Evolutionary conservation across 2,329 filamentous ascomycete genomes (phyloP), one percentile per base, ranked within the genome.

Genomic region (Stagonosporopsis tanaceti): DNA sequence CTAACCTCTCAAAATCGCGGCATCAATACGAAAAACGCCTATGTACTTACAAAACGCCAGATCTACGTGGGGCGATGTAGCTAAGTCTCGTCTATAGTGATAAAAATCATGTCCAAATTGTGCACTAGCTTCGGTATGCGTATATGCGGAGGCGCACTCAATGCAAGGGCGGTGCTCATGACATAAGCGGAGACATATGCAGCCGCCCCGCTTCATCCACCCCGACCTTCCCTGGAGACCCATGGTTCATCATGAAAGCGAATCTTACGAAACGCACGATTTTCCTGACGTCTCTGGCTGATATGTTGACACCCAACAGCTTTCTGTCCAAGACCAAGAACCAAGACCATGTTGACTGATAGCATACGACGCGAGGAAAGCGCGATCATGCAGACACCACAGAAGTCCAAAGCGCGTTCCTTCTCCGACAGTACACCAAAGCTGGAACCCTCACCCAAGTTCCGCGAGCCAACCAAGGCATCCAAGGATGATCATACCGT

Each of bases 401-500:
- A 70, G 53, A 76, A 73, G 60, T 73, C 74, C 28, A 80, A 80
- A 68, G 70, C 70, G 48, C 75, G 79, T 48, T 81, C 79, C 42
- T 73, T 81, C 40, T 80, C 79, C 32, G 79, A 81, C 64, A 78
- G 77, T 51, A 72, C 76, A 17, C 75, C 77, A 32, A 71, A 74
- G 61, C 70, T 82, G 17, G 78, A 78, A 50, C 80, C 80, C 9
- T 81, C 79, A 7, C 80, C 80, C 14, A 79, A 77, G 50, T 78
- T 82, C 62, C 72, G 66, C 45, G 78, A 80, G 62, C 71, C 76
- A 38, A 55, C 63, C 27, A 69, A 70, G 27, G 67, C 68, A 34
- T 74, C 77, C 25, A 81, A 80, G 65, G 79, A 82, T 73, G 80
- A 82, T 66, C 75, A 79, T 63, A 76, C 73, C 57, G 72, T 76